phyloP scores from a whole-genome alignment of 2,329 filamentous ascomycete species.

The Ceratocystiopsis sp. region DNA sequence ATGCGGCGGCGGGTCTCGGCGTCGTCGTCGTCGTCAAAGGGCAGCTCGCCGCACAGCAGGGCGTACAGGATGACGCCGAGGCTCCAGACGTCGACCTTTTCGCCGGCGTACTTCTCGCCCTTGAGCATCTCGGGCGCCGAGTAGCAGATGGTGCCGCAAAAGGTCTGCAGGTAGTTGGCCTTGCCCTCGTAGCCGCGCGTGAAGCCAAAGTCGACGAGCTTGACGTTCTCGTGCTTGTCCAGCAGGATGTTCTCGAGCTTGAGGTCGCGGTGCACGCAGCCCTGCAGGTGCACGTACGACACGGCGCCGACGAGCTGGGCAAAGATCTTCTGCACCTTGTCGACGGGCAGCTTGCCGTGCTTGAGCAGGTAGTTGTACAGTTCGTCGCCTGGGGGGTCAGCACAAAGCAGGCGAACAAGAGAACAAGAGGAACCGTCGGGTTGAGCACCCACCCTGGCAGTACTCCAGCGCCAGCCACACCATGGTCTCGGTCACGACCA shows the following conservation, averaged over 20 bases:
- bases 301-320: conserved; percentile 91
- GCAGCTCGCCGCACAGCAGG: conserved; percentile 67
- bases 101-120: conserved; percentile 91
- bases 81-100: conserved; percentile 97
- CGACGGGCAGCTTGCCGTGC: conserved; percentile 65
- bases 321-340: conserved; percentile 90
- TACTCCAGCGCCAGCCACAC: conserved; percentile 97
- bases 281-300: conserved; percentile 84
- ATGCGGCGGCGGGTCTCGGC: conserved; percentile 72
- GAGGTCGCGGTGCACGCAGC: conserved; percentile 88
- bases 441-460: conserved; percentile 54
- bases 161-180: conserved; percentile 86
- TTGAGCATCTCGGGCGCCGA: conserved; percentile 97
- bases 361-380: conserved; percentile 89
- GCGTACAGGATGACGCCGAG: conserved; percentile 74
- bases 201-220: conserved; percentile 95
- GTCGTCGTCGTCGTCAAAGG: conserved; percentile 94
- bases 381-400: conserved; percentile 84
- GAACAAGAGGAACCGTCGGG: too few relatives aligned
- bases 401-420: too few relatives aligned
- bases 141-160: conserved; percentile 95
- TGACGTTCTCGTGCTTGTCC: conserved; percentile 94
- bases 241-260: conserved; percentile 94
- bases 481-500: conserved; percentile 86
- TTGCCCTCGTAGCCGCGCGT: conserved; percentile 95